phyloP scores from a whole-genome alignment of 495 filamentous ascomycete genomes.

The Friedmanniomyces simplex region DNA sequence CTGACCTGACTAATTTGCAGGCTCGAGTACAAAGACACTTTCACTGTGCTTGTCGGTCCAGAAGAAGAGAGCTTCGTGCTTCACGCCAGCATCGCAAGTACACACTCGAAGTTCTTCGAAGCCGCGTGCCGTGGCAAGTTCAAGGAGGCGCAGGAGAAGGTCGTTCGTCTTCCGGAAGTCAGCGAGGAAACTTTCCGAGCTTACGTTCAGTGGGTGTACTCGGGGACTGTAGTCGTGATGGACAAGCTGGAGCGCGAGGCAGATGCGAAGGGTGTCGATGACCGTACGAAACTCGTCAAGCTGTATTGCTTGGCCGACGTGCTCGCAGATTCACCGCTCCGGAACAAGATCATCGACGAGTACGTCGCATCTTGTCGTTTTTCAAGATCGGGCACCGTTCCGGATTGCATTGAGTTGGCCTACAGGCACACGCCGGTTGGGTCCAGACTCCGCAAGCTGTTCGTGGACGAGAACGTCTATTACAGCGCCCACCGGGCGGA shows the following conservation, averaged over 20 bases:
- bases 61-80: slow-evolving; percentile 6
- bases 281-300: background rate
- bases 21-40: background rate
- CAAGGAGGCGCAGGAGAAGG: background rate
- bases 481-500: background rate
- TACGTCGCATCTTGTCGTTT: too few relatives aligned
- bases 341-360: background rate
- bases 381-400: background rate
- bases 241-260: background rate
- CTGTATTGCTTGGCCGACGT: background rate
- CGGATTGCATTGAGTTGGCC: background rate
- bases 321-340: background rate
- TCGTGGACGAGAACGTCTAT: background rate
- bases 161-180: slow-evolving; percentile 3
- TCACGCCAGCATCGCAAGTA: background rate
- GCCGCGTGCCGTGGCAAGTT: background rate
- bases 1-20: too few relatives aligned
- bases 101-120: slow-evolving; percentile 9
- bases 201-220: slow-evolving; percentile 17
- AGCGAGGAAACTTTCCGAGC: background rate
- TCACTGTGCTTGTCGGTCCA: slow-evolving; percentile 11
- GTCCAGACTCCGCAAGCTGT: background rate
- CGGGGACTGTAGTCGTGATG: background rate
- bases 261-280: background rate
- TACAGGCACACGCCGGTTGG: background rate